Evolutionary conservation across 371 early-diverging fungal genomes (phyloP).

Genomic region (Mortierella sp.): DNA sequence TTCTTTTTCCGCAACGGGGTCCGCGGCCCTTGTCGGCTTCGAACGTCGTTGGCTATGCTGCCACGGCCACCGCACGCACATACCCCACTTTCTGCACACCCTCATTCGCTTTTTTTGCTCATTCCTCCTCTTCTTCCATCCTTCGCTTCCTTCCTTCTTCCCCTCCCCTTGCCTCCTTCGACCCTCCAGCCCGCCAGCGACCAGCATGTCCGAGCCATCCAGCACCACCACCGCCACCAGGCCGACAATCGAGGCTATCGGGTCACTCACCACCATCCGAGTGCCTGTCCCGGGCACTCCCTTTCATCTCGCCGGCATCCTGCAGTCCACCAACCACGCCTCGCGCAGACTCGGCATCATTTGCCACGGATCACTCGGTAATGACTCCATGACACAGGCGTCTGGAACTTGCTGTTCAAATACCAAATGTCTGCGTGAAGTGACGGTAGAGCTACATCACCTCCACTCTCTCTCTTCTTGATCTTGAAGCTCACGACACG

Average conservation of each 20-base stretch:
- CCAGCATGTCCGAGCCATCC: background rate
- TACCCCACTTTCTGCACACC: background rate
- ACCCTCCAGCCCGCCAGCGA: background rate
- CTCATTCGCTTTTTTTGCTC: background rate
- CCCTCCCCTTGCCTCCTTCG: background rate
- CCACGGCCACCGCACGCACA: background rate
- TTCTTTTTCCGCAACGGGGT: too few species aligned
- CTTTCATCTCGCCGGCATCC: conserved; percentile 39
- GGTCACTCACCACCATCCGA: conserved; percentile 25
- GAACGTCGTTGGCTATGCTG: conserved; percentile 13
- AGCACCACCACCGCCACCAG: background rate
- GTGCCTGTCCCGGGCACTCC: conserved; percentile 28
- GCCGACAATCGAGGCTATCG: conserved; percentile 14
- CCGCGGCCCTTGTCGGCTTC: conserved; percentile 6
- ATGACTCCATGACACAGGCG: background rate
- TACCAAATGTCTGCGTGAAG: background rate
- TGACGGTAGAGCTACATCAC: background rate
- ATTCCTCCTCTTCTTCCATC: background rate
- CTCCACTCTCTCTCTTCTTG: background rate
- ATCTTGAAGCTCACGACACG: too few species aligned
- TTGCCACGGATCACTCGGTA: conserved; percentile 53
- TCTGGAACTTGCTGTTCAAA: too few species aligned
- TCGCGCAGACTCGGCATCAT: conserved; percentile 51
- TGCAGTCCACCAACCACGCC: conserved; percentile 42
- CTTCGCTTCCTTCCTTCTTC: background rate